phyloP scores from a whole-genome alignment of 805 yeast genomes.

The Komagataella mondaviorum region DNA sequence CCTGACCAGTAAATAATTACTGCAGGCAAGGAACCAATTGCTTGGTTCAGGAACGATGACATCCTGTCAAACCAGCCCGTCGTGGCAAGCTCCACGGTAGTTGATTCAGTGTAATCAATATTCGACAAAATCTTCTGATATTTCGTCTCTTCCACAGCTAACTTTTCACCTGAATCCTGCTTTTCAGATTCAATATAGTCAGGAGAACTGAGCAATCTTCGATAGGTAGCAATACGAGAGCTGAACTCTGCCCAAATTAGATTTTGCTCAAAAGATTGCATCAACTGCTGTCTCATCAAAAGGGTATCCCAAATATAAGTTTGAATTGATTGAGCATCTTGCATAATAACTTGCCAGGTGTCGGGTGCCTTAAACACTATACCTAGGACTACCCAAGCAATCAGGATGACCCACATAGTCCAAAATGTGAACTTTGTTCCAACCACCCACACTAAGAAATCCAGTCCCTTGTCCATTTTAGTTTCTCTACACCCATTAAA shows the following conservation, averaged over 20 bases:
- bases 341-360: constrained; percentile 26
- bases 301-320: constrained; percentile 25
- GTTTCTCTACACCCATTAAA: neutral
- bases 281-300: constrained; percentile 23
- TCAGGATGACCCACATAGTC: neutral
- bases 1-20: constrained; percentile 23
- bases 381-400: neutral
- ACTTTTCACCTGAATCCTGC: neutral
- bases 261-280: constrained; percentile 14
- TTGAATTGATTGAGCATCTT: constrained; percentile 26
- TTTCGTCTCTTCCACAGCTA: neutral
- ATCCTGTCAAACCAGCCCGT: constrained; percentile 21
- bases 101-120: neutral
- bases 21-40: constrained; percentile 18
- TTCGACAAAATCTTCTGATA: neutral
- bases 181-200: neutral
- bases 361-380: neutral
- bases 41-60: constrained; percentile 10
- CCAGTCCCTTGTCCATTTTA: neutral
- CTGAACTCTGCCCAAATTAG: constrained; percentile 14
- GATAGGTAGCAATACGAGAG: constrained; percentile 15
- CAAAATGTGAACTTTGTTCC: neutral
- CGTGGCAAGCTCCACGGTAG: constrained; percentile 7
- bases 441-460: neutral
- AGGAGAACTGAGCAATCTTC: constrained; percentile 3